Conservation (phyloP, 208 protist genomes). For the Crithidia sp. region DNA sequence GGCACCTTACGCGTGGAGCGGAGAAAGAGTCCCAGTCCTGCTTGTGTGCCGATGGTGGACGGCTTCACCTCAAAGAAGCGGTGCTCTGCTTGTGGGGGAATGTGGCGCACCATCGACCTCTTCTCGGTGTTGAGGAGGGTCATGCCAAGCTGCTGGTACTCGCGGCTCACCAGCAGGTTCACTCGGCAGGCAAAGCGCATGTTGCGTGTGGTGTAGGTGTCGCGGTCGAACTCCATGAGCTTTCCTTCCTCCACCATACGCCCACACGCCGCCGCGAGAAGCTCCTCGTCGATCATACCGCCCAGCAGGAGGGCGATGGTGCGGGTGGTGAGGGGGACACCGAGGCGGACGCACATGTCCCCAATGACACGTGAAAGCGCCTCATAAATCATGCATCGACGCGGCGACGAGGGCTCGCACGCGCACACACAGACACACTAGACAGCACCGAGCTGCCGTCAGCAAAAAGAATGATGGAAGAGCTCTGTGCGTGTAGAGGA, state of each 20-base stretch:
- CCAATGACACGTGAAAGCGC: conserved; percentile 62
- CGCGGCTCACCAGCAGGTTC: conserved; percentile 70
- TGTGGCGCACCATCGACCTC: conserved; percentile 59
- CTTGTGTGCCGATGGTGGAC: conserved; percentile 58
- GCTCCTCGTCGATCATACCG: conserved; percentile 57
- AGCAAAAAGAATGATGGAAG: no score
- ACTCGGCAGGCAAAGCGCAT: conserved; percentile 38
- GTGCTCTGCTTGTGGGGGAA: conserved; percentile 68
- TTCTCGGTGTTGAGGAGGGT: conserved; percentile 53
- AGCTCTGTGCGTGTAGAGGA: no score
- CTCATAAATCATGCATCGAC: conserved; percentile 80
- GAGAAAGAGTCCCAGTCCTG: conserved; percentile 85
- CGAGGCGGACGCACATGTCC: conserved; percentile 69
- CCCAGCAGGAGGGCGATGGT: conserved; percentile 55
- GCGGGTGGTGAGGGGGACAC: conserved; percentile 58
- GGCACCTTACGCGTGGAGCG: conserved; percentile 61
- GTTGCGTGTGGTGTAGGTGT: conserved; percentile 61
- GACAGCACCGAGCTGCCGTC: neutral
- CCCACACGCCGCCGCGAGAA: conserved; percentile 61
- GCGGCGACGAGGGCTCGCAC: neutral
- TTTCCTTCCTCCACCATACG: conserved; percentile 70
- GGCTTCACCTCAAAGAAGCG: conserved; percentile 81
- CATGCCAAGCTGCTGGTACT: conserved; percentile 89
- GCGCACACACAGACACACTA: conserved; percentile 18
- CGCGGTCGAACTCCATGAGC: conserved; percentile 52